Evolutionary conservation across 2,329 filamentous ascomycete genomes (phyloP), one percentile per base, ranked within the genome.

Genomic region (Sporothrix pseudoabietina): DNA sequence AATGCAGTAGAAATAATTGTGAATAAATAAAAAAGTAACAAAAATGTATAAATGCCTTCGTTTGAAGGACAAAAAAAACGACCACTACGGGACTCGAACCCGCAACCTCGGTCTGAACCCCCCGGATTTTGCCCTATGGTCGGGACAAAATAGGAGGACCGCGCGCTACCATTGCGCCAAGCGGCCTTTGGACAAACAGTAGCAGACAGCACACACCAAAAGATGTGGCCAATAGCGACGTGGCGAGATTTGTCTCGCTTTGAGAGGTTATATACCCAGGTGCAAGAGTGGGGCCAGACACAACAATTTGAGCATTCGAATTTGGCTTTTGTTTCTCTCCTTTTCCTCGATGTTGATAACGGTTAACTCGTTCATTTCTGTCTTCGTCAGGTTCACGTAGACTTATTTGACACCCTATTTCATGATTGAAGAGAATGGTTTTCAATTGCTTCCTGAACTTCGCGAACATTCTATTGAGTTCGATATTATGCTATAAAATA

Each of bases 91-190:
- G 76, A 77, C 76, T 77, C 76, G 76, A 77, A 77, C 76, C 76
- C 76, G 75, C 76, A 77, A 76, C 76, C 76, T 77, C 76, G 75
- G 76, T 77, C 76, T 77, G 30, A 66, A 69, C 61, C 76, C 74
- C 71, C 73, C 70, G 5, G 41, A 71, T 49, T 77, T 75, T 30
- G 35, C 59, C 72, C 59, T 54, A 61, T 70, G 70, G 71, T 57
- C 71, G 41, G 71, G 72, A 72, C 72, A 74, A 76, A 77, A 77
- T 77, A 77, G 76, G 76, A 77, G 76, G 76, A 77, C 76, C 75
- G 76, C 76, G 76, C 76, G 76, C 76, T 77, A 77, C 76, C 76
- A 77, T 77, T 77, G 76, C 76, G 76, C 76, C 76, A 77, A 77
- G 75, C 74, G 76, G 75, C 76, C 76, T 75, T 66, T 12, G 63